Evolutionary conservation across 192 early-diverging fungal species (phyloP).

Genomic region (Podila horticola): DNA sequence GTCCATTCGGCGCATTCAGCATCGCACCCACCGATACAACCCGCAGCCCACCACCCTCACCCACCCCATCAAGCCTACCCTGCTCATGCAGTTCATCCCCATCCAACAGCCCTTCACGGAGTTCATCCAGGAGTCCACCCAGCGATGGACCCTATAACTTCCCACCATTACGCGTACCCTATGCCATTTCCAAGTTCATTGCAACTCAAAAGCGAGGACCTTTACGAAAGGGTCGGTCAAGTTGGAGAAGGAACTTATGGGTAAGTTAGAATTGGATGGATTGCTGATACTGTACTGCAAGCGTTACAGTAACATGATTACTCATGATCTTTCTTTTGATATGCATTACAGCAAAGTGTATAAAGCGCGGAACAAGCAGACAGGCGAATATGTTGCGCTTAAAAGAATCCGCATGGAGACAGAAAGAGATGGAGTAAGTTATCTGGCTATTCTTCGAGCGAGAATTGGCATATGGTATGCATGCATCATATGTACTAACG

Average conservation of each 20-base stretch:
- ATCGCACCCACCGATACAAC: too few species aligned
- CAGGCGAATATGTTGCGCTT: slow-evolving; percentile 79
- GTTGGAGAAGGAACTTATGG: slow-evolving; percentile 89
- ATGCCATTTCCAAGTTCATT: neutral
- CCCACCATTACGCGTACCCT: neutral
- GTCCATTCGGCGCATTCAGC: neutral
- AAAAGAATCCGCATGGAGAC: slow-evolving; percentile 85
- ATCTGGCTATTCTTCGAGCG: neutral
- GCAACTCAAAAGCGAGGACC: slow-evolving; percentile 56
- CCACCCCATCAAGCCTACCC: too few species aligned
- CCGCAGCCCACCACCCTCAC: too few species aligned
- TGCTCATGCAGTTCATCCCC: too few species aligned
- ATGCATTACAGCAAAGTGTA: slow-evolving; percentile 74
- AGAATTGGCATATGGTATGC: too few species aligned
- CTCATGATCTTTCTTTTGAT: neutral
- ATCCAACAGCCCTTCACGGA: neutral
- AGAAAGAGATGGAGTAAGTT: slow-evolving; percentile 77
- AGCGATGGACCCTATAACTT: neutral
- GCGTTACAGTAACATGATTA: neutral
- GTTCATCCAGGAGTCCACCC: neutral
- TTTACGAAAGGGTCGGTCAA: slow-evolving; percentile 79
- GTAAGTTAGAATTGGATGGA: slow-evolving; percentile 32
- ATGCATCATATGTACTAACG: neutral
- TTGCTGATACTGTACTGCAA: neutral
- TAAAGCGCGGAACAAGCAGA: slow-evolving; percentile 77